Evolutionary conservation across 2,329 filamentous ascomycete genomes (phyloP).

Genomic region (Raffaelea ambrosiae): DNA sequence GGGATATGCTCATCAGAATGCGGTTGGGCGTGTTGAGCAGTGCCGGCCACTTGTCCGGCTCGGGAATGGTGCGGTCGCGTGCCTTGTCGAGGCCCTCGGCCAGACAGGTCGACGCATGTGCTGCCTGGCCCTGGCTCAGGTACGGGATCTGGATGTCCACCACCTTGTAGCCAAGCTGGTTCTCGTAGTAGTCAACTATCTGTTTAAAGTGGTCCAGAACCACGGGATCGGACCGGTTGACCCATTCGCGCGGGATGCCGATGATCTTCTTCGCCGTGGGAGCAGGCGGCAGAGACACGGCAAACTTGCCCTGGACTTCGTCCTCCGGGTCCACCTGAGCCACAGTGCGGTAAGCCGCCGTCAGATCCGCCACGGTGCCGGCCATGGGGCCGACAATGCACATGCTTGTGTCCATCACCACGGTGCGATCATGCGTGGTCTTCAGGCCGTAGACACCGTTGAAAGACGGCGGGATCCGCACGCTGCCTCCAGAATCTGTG

Average conservation of each 20-base stretch:
- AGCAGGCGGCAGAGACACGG: slow-evolving; percentile 36
- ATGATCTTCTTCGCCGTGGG: slow-evolving; percentile 46
- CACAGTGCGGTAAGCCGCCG: slow-evolving; percentile 75
- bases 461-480: slow-evolving; percentile 65
- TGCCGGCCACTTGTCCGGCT: slow-evolving; percentile 40
- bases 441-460: slow-evolving; percentile 81
- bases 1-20: slow-evolving; percentile 57
- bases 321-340: slow-evolving; percentile 60
- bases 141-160: slow-evolving; percentile 58
- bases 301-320: slow-evolving; percentile 53
- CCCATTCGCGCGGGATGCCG: slow-evolving; percentile 62
- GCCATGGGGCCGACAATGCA: slow-evolving; percentile 68
- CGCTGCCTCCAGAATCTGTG: slow-evolving; percentile 64
- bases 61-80: slow-evolving; percentile 27
- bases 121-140: slow-evolving; percentile 62
- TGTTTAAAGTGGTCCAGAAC: slow-evolving; percentile 55
- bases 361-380: slow-evolving; percentile 66
- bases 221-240: slow-evolving; percentile 55
- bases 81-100: slow-evolving; percentile 53
- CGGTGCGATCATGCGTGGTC: slow-evolving; percentile 63
- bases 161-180: slow-evolving; percentile 37
- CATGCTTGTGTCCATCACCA: slow-evolving; percentile 43
- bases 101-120: slow-evolving; percentile 71
- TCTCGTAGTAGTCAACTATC: slow-evolving; percentile 49
- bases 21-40: slow-evolving; percentile 59